These are phyloP conservation scores for Fraxinus paxiana DNA, from an alignment of 305 asterid genomes.

Conservation along the genomic window DNA sequence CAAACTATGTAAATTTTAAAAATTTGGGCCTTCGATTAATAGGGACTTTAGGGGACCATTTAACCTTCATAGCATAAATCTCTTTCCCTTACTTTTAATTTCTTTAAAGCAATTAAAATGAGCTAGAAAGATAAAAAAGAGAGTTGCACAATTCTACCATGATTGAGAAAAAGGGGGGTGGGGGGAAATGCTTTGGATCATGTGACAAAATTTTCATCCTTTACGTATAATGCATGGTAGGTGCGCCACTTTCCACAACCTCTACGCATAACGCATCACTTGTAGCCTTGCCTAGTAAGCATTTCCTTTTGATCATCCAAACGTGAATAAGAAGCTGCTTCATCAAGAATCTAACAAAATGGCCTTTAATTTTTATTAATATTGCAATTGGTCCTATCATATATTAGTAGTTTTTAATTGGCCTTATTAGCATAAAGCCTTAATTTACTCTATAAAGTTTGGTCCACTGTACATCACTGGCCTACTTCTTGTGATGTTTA, in stretches of 20 bases:
- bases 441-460: not conserved
- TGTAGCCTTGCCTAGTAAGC: not conserved
- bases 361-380: not conserved
- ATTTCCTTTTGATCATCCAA: not conserved
- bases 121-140: not conserved
- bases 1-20: too few relatives aligned
- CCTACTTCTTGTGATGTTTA: not conserved
- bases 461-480: not conserved
- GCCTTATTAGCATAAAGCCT: not conserved
- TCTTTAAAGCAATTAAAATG: not conserved
- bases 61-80: not conserved
- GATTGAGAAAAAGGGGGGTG: not conserved
- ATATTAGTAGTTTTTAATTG: not conserved
- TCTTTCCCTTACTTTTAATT: not conserved
- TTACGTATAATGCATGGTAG: not conserved
- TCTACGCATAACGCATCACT: not conserved
- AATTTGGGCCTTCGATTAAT: not conserved
- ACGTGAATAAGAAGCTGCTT: conserved; percentile 14
- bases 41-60: not conserved
- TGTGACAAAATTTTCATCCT: conserved; percentile 7
- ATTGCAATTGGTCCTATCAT: not conserved
- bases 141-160: not conserved
- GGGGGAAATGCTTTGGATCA: conserved; percentile 7
- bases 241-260: not conserved
- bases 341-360: not conserved